A percentile compares a stretch with the other conserved stretches of the same genome.
phyloP scores from a whole-genome alignment of 768 basidiomycete genomes.

The Zangia roseola region DNA sequence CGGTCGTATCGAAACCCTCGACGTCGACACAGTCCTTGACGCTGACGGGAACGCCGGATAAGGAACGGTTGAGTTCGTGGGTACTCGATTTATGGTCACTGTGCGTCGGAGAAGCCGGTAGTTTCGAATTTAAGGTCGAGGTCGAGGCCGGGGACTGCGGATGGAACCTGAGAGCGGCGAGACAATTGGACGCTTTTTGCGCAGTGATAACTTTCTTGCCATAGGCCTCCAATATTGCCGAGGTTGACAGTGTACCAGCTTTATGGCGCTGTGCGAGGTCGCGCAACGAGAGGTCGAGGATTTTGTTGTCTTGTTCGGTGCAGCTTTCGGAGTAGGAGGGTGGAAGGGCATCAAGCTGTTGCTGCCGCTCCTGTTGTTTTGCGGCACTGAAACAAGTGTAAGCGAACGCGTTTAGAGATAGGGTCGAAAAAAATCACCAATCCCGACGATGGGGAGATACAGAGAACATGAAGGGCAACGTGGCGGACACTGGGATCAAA shows the following conservation, averaged over 20 bases:
- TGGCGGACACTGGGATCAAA: neutral
- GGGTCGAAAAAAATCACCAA: slow-evolving; percentile 21
- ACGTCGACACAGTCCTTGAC: slow-evolving; percentile 50
- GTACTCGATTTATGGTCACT: slow-evolving; percentile 1
- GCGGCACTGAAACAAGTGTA: slow-evolving; percentile 21
- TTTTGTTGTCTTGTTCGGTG: slow-evolving; percentile 34
- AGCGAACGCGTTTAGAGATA: neutral
- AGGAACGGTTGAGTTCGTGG: slow-evolving; percentile 14
- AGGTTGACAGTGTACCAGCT: slow-evolving; percentile 24
- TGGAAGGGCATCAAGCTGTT: slow-evolving; percentile 31
- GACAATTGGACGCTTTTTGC: slow-evolving; percentile 47
- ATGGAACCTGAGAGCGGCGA: slow-evolving; percentile 45
- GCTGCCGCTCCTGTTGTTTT: slow-evolving; percentile 35
- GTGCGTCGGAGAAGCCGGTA: slow-evolving; percentile 6
- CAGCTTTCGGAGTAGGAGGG: slow-evolving; percentile 26
- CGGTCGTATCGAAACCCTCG: slow-evolving; percentile 45
- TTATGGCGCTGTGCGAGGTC: slow-evolving; percentile 37
- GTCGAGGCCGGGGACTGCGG: slow-evolving; percentile 16
- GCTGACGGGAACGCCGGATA: slow-evolving; percentile 49
- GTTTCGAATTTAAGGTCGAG: neutral
- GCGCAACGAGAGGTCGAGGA: slow-evolving; percentile 37
- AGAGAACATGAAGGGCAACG: slow-evolving; percentile 22
- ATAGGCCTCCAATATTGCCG: slow-evolving; percentile 38
- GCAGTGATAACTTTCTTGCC: slow-evolving; percentile 40
- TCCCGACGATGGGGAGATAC: slow-evolving; percentile 26